These are phyloP conservation scores for Chenopodium formosanum DNA, from an alignment of 148 eudicot species.

Conservation along the genomic window DNA sequence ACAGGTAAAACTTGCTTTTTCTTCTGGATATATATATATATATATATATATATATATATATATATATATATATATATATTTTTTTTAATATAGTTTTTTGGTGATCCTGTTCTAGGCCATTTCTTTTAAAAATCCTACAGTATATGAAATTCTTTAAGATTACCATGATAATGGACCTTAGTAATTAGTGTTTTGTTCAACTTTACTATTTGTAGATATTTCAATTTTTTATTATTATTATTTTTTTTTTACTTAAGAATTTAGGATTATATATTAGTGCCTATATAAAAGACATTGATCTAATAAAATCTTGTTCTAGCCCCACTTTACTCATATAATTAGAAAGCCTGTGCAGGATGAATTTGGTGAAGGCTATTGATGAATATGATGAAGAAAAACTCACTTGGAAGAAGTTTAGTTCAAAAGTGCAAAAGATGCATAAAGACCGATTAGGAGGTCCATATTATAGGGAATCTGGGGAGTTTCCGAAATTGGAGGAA, in stretches of 20 bases:
- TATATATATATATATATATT: not conserved
- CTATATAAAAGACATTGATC: not conserved
- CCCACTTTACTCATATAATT: not conserved
- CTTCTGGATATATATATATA: not conserved
- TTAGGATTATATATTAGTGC: not conserved
- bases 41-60: not conserved
- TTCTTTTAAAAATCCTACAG: not conserved
- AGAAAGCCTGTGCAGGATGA: slow-evolving; percentile 54
- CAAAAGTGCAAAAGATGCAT: slow-evolving; percentile 78
- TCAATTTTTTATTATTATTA: too few relatives aligned
- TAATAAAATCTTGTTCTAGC: not conserved
- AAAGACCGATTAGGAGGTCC: slow-evolving; percentile 69
- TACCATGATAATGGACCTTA: not conserved
- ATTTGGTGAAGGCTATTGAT: slow-evolving; percentile 74
- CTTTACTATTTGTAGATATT: too few relatives aligned
- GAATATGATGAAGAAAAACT: slow-evolving; percentile 67
- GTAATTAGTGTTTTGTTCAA: too few relatives aligned
- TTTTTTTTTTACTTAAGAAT: not conserved
- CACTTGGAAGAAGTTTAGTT: slow-evolving; percentile 70
- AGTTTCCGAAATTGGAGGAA: slow-evolving; percentile 92
- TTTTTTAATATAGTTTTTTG: too few relatives aligned
- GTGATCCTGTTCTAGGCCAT: not conserved
- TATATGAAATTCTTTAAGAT: not conserved
- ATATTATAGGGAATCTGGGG: slow-evolving; percentile 68
- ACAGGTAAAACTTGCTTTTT: slow-evolving; percentile 53